Conservation (phyloP, 2,329 filamentous ascomycete species). For the Simplicillium aogashimaense region DNA sequence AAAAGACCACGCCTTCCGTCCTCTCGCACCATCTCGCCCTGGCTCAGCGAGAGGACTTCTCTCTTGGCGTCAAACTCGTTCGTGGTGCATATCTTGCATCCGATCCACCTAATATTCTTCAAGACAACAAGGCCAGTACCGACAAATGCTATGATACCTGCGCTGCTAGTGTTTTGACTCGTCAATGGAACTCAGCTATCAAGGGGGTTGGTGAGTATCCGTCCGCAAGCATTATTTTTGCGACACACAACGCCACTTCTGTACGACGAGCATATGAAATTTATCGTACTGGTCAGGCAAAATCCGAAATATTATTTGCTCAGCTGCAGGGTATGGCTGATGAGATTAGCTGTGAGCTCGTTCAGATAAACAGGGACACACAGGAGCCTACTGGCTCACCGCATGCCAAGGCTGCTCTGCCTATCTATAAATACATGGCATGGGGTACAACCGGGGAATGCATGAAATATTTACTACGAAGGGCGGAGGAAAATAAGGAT, state of each 20-base stretch:
- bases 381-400: conserved; percentile 6
- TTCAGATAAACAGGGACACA: conserved; percentile 21
- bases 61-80: conserved; percentile 65
- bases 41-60: conserved; percentile 51
- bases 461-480: conserved; percentile 65
- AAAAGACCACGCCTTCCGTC: conserved; percentile 50
- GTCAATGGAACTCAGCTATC: conserved; percentile 29
- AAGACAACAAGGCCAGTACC: conserved; percentile 62
- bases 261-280: conserved; percentile 48
- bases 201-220: conserved; percentile 38
- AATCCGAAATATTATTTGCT: conserved; percentile 33
- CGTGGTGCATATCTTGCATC: conserved; percentile 64
- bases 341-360: conserved; percentile 65
- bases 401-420: conserved; percentile 22
- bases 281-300: conserved; percentile 32
- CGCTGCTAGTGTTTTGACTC: conserved; percentile 54
- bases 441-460: conserved; percentile 71
- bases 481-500: conserved; percentile 61
- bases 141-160: conserved; percentile 65
- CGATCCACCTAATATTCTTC: conserved; percentile 60
- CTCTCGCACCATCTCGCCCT: conserved; percentile 49
- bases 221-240: conserved; percentile 56
- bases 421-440: conserved; percentile 61
- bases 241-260: conserved; percentile 71
- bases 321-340: conserved; percentile 96